These are phyloP conservation scores for Aspergillus hancockii DNA, from an alignment of 495 filamentous ascomycete genomes.

Conservation along the genomic window DNA sequence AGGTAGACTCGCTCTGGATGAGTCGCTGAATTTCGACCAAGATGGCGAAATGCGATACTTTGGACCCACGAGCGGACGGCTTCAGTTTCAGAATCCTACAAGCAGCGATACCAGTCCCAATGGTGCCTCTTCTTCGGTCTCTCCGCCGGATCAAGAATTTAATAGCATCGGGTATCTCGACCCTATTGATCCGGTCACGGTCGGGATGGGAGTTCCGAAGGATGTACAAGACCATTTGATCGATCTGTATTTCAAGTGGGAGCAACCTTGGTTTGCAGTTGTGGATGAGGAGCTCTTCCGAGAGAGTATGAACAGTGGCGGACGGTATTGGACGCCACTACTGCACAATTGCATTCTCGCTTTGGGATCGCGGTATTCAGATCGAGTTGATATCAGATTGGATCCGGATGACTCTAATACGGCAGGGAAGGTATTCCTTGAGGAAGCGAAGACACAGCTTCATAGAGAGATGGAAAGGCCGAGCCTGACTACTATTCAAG, in stretches of 20 bases:
- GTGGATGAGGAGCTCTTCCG: conserved; percentile 74
- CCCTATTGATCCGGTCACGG: neutral
- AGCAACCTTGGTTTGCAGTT: conserved; percentile 72
- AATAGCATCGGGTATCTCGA: neutral
- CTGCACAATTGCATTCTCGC: conserved; percentile 76
- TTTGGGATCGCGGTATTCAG: conserved; percentile 72
- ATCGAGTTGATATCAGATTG: conserved; percentile 58
- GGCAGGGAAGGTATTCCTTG: conserved; percentile 73
- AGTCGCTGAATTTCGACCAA: conserved; percentile 35
- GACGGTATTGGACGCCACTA: conserved; percentile 67
- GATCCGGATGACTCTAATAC: conserved; percentile 62
- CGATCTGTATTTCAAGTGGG: conserved; percentile 78
- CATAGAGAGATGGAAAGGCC: conserved; percentile 56
- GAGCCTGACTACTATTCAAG: conserved; percentile 73
- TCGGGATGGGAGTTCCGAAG: conserved; percentile 13
- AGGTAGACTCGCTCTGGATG: conserved; percentile 29
- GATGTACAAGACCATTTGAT: conserved; percentile 28
- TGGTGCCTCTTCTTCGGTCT: neutral
- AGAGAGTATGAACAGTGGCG: conserved; percentile 60
- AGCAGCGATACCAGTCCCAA: neutral
- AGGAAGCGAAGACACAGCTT: conserved; percentile 61
- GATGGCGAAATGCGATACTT: conserved; percentile 36
- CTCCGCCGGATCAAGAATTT: neutral
- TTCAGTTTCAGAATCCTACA: conserved; percentile 24
- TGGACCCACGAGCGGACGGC: conserved; percentile 30